Percentiles rank a stretch among this genome's conserved stretches.
Evolutionary conservation across 306 rosid genomes (phyloP).

Genomic region (Trifolium subterraneum): DNA sequence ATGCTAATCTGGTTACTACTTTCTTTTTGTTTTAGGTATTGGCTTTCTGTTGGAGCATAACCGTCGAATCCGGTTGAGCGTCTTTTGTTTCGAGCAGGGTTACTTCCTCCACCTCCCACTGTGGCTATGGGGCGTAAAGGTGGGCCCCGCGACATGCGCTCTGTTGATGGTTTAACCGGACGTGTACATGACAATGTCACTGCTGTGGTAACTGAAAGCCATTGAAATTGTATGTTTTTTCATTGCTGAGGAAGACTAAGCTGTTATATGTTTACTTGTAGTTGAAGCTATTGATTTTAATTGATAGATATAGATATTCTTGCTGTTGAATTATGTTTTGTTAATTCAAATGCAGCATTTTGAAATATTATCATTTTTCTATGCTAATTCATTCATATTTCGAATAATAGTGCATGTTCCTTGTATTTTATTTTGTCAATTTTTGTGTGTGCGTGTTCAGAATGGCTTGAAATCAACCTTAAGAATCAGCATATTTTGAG

Average conservation of each 20-base stretch:
- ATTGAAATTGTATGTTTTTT: too few relatives aligned
- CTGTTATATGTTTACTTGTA: too few relatives aligned
- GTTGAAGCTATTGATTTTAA: too few relatives aligned
- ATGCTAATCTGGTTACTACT: not conserved
- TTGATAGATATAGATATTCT: too few relatives aligned
- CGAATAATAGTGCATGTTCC: not conserved
- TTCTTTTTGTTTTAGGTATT: conserved; percentile 57
- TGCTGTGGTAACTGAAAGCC: too few relatives aligned
- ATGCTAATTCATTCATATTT: too few relatives aligned
- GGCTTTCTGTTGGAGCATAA: conserved; percentile 97
- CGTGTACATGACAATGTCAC: conserved; percentile 32
- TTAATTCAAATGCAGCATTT: not conserved
- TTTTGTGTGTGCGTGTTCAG: not conserved
- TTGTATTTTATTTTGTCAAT: not conserved
- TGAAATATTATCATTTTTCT: not conserved
- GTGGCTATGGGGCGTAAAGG: conserved; percentile 83
- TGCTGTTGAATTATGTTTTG: not conserved
- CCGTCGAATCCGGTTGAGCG: conserved; percentile 90
- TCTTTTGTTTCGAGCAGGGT: conserved; percentile 72
- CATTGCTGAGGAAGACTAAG: not conserved
- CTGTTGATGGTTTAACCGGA: conserved; percentile 68
- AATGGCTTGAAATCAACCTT: not conserved
- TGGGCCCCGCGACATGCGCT: conserved; percentile 70
- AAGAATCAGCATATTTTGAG: not conserved
- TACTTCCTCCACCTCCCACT: conserved; percentile 87